A percentile compares a stretch with the other conserved stretches of the same genome.
Conservation (phyloP, 352 stramenopile species). For the Phytophthora ramorum region DNA sequence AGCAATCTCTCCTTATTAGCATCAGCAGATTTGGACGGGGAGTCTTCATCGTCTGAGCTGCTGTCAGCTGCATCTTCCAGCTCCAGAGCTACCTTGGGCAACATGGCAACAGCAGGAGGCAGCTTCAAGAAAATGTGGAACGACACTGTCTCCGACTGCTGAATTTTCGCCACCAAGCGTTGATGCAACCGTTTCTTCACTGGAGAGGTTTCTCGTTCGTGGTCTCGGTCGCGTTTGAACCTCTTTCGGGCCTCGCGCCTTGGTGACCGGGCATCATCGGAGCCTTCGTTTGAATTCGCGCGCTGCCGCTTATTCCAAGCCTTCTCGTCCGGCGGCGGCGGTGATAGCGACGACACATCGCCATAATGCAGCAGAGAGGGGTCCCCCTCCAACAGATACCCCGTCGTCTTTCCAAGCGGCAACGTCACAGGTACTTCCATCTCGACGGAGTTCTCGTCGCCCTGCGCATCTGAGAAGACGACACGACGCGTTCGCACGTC, state of each 20-base stretch:
- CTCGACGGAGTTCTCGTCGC: constrained; percentile 59
- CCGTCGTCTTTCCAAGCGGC: constrained; percentile 66
- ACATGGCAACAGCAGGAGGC: constrained; percentile 60
- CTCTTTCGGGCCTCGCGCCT: constrained; percentile 36
- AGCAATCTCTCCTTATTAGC: constrained; percentile 42
- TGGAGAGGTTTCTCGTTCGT: constrained; percentile 57
- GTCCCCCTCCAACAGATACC: constrained; percentile 65
- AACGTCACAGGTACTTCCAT: constrained; percentile 82
- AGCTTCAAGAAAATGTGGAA: constrained; percentile 78
- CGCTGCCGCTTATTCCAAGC: constrained; percentile 40
- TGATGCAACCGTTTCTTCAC: constrained; percentile 63
- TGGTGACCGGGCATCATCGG: constrained; percentile 35
- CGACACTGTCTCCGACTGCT: constrained; percentile 51
- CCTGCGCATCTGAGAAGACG: constrained; percentile 61
- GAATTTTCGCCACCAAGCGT: constrained; percentile 57
- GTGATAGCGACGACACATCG: constrained; percentile 65
- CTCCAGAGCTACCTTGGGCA: constrained; percentile 75
- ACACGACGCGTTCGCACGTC: constrained; percentile 65
- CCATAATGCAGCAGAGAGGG: constrained; percentile 14
- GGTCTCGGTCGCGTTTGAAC: constrained; percentile 39
- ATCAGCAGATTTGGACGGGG: neutral
- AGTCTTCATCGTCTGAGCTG: constrained; percentile 40
- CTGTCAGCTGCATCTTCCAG: constrained; percentile 59
- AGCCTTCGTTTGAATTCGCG: constrained; percentile 18
- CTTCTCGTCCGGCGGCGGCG: constrained; percentile 66